These are phyloP conservation scores for Cicer chorassanicum DNA, from an alignment of 306 rosid species.

Conservation along the genomic window DNA sequence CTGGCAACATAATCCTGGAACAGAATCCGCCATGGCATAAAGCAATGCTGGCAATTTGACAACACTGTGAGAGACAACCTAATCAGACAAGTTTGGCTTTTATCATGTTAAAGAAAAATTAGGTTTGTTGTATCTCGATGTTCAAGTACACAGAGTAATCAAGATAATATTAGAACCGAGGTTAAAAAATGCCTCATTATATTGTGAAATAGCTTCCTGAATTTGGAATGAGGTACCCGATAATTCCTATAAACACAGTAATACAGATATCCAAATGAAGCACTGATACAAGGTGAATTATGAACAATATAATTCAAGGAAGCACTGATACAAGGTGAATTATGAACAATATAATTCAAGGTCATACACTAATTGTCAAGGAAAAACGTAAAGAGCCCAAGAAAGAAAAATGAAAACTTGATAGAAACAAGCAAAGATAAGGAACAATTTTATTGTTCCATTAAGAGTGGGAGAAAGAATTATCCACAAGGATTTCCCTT, in stretches of 20 bases:
- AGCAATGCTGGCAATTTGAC: background rate
- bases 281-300: background rate
- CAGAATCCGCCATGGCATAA: background rate
- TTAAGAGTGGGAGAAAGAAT: background rate
- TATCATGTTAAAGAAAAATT: background rate
- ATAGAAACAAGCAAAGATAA: background rate
- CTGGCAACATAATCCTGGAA: too few relatives aligned
- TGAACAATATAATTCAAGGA: background rate
- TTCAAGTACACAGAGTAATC: conserved; percentile 6
- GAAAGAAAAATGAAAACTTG: background rate
- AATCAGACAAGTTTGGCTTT: background rate
- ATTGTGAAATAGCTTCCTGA: background rate
- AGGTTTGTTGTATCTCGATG: conserved; percentile 4
- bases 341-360: conserved; percentile 5
- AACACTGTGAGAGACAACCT: conserved; percentile 20
- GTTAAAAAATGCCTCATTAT: background rate
- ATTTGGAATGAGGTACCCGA: background rate
- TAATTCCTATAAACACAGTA: background rate
- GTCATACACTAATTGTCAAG: background rate
- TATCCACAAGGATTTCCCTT: background rate
- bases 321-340: background rate
- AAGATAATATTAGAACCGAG: conserved; percentile 6
- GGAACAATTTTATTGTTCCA: background rate
- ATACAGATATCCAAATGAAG: background rate
- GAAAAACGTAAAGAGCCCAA: background rate